Conservation (phyloP, 2,329 filamentous ascomycete genomes). For the Fusarium denticulatum region DNA sequence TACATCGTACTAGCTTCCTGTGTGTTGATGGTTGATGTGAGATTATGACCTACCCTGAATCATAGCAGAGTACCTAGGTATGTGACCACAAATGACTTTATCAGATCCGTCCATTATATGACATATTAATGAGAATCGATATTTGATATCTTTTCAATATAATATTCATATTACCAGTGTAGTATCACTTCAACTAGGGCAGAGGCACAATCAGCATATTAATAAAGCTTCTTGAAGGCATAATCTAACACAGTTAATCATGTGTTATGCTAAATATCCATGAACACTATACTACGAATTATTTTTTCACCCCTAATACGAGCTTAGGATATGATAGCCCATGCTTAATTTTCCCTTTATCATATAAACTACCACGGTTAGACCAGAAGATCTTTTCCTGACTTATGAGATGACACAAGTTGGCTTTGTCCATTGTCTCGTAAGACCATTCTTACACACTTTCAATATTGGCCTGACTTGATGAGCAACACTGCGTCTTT, state of each 20-base stretch:
- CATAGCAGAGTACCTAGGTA: not conserved
- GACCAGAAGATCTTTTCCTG: not conserved
- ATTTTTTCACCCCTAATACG: no score
- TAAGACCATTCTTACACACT: not conserved
- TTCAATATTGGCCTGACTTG: not conserved
- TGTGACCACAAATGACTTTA: no score
- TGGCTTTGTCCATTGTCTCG: not conserved
- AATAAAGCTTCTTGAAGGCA: not conserved
- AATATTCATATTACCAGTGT: not conserved
- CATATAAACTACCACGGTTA: not conserved
- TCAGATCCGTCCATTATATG: not conserved
- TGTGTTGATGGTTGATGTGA: not conserved
- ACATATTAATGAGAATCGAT: not conserved
- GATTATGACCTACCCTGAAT: not conserved
- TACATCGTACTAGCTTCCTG: not conserved
- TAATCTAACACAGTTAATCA: not conserved
- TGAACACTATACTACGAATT: no score
- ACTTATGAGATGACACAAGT: not conserved
- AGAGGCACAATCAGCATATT: not conserved
- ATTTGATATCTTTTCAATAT: not conserved
- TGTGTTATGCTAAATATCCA: no score
- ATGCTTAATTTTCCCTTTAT: not conserved
- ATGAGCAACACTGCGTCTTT: not conserved
- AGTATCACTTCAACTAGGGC: not conserved
- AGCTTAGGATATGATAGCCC: not conserved